These are phyloP conservation scores for Corylus avellana DNA, from an alignment of 306 rosid genomes.

Conservation along the genomic window DNA sequence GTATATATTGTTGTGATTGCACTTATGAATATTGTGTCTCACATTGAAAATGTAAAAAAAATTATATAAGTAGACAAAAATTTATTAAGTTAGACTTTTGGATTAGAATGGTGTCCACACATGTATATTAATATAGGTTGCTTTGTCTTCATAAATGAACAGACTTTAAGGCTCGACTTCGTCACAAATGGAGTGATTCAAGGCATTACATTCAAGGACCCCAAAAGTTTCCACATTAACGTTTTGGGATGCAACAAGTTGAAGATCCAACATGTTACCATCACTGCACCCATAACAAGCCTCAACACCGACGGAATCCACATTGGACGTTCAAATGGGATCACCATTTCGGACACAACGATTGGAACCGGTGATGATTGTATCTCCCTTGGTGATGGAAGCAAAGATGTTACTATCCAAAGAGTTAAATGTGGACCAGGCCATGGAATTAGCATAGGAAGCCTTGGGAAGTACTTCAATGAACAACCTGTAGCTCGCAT, in stretches of 20 bases:
- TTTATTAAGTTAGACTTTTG: too few relatives aligned
- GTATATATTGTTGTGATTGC: too few relatives aligned
- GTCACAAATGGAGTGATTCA: constrained; percentile 30
- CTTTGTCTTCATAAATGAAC: neutral
- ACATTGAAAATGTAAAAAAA: too few relatives aligned
- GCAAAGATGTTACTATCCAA: constrained; percentile 3
- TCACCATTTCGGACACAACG: constrained; percentile 27
- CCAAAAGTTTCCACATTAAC: constrained; percentile 43
- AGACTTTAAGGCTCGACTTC: constrained; percentile 42
- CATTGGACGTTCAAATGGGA: constrained; percentile 41
- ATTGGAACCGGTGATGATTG: constrained; percentile 57
- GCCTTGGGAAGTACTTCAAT: constrained; percentile 32
- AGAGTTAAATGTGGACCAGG: constrained; percentile 53
- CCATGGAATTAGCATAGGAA: constrained; percentile 49
- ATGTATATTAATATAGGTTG: too few relatives aligned
- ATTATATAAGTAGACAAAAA: too few relatives aligned
- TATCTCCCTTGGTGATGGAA: constrained; percentile 55
- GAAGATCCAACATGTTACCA: constrained; percentile 23
- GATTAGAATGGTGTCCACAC: too few relatives aligned
- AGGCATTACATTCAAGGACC: constrained; percentile 31
- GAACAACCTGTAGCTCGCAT: constrained; percentile 33
- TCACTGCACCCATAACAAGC: constrained; percentile 36
- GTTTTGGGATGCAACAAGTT: constrained; percentile 32
- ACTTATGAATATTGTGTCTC: too few relatives aligned
- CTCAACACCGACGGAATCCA: constrained; percentile 55